Percentiles rank a stretch among this genome's conserved stretches.
phyloP scores from a whole-genome alignment of 106 monocot species.

The Apostasia shenzhenica region DNA sequence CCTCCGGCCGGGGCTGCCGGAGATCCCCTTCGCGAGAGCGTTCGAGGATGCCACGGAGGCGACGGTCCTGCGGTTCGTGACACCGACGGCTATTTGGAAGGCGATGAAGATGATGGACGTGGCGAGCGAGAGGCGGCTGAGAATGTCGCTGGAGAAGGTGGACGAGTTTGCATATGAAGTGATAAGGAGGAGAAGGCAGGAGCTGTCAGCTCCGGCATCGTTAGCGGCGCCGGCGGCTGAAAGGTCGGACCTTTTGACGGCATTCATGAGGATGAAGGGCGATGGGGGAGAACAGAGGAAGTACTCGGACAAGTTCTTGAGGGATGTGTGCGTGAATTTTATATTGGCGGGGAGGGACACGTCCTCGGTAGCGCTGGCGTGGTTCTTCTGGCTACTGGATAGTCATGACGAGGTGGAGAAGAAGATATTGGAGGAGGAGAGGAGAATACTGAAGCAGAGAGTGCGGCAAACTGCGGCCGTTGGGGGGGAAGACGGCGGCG shows the following conservation, averaged over 20 bases:
- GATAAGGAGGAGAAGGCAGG: slow-evolving; percentile 57
- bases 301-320: slow-evolving; percentile 74
- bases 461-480: neutral
- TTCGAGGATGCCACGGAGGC: slow-evolving; percentile 96
- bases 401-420: slow-evolving; percentile 34
- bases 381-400: slow-evolving; percentile 77
- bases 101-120: slow-evolving; percentile 32
- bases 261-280: slow-evolving; percentile 57
- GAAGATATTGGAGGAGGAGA: slow-evolving; percentile 40
- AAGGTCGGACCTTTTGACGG: slow-evolving; percentile 65
- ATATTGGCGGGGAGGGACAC: slow-evolving; percentile 98
- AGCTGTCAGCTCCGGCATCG: slow-evolving; percentile 21
- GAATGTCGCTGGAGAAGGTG: slow-evolving; percentile 32
- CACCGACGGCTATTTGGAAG: slow-evolving; percentile 69
- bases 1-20: slow-evolving; percentile 61
- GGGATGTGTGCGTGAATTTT: slow-evolving; percentile 94
- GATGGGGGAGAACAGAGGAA: slow-evolving; percentile 32
- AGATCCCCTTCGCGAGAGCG: slow-evolving; percentile 76
- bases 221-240: slow-evolving; percentile 1
- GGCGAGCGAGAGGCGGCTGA: slow-evolving; percentile 47
- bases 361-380: slow-evolving; percentile 88
- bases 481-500: neutral
- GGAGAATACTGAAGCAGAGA: slow-evolving; percentile 34
- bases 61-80: slow-evolving; percentile 67
- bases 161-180: slow-evolving; percentile 82